Evolutionary conservation across 208 protist species (phyloP).

Genomic region (Porcisia deanei): DNA sequence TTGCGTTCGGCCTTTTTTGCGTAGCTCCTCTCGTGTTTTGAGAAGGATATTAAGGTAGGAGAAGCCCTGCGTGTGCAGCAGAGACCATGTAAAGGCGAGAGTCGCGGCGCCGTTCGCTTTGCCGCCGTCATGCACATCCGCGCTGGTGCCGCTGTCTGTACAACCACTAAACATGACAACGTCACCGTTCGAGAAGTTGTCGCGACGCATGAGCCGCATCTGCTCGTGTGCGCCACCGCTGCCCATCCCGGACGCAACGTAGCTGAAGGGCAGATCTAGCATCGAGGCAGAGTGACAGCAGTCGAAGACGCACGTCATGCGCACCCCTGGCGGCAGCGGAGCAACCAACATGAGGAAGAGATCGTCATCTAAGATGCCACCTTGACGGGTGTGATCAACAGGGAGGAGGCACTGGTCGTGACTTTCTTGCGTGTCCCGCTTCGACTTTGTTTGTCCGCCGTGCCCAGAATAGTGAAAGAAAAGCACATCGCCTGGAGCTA

Average conservation of each 20-base stretch:
- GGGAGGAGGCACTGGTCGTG: constrained; percentile 88
- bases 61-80: constrained; percentile 65
- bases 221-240: constrained; percentile 22
- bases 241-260: constrained; percentile 42
- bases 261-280: constrained; percentile 90
- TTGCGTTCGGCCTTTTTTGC: constrained; percentile 73
- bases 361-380: constrained; percentile 90
- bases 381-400: constrained; percentile 64
- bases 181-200: constrained; percentile 82
- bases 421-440: constrained; percentile 57
- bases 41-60: constrained; percentile 85
- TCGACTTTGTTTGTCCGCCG: constrained; percentile 65
- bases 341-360: constrained; percentile 81
- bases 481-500: constrained; percentile 84
- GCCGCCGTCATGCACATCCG: constrained; percentile 50
- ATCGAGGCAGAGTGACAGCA: constrained; percentile 93
- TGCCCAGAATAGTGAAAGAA: constrained; percentile 94
- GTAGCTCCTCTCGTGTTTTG: constrained; percentile 76
- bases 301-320: constrained; percentile 93
- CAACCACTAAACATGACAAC: constrained; percentile 92
- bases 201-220: constrained; percentile 65
- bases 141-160: constrained; percentile 84
- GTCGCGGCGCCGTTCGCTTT: constrained; percentile 81
- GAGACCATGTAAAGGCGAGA: constrained; percentile 73
- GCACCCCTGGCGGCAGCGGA: constrained; percentile 71